Conservation (phyloP, 1,284 basidiomycete species). For the Anthracocystis panici-leucophaei region DNA sequence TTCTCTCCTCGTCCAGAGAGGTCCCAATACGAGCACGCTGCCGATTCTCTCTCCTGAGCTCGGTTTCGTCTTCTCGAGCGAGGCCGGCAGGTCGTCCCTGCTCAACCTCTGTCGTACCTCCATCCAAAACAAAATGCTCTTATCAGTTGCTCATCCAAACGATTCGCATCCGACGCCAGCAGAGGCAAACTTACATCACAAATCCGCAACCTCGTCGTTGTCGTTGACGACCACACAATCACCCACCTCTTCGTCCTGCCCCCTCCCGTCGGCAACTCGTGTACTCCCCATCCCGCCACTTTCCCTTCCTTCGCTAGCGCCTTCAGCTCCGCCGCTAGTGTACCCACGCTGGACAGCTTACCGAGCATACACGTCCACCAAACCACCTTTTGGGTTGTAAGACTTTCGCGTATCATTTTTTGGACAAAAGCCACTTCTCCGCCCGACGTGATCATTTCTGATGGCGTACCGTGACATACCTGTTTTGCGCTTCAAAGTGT, state of each 20-base stretch:
- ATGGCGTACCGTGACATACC: constrained; percentile 78
- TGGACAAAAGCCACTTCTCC: constrained; percentile 85
- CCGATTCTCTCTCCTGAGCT: constrained; percentile 9
- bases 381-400: constrained; percentile 68
- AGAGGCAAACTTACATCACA: constrained; percentile 21
- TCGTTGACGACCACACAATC: constrained; percentile 76
- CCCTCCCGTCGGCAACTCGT: constrained; percentile 78
- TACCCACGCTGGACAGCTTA: constrained; percentile 79
- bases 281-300: constrained; percentile 82
- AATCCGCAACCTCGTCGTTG: constrained; percentile 13
- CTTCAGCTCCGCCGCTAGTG: constrained; percentile 76
- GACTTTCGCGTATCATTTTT: constrained; percentile 83
- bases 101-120: not conserved
- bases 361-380: constrained; percentile 95
- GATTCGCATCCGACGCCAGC: no score
- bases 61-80: constrained; percentile 5
- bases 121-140: not conserved
- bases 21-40: constrained; percentile 11
- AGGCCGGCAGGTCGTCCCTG: constrained; percentile 2
- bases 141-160: not conserved
- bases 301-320: constrained; percentile 53
- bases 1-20: constrained; percentile 27
- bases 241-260: constrained; percentile 90
- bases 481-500: constrained; percentile 1
- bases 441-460: constrained; percentile 87